These are phyloP conservation scores for Kuraishia molischiana DNA, from an alignment of 805 yeast genomes.

Conservation along the genomic window DNA sequence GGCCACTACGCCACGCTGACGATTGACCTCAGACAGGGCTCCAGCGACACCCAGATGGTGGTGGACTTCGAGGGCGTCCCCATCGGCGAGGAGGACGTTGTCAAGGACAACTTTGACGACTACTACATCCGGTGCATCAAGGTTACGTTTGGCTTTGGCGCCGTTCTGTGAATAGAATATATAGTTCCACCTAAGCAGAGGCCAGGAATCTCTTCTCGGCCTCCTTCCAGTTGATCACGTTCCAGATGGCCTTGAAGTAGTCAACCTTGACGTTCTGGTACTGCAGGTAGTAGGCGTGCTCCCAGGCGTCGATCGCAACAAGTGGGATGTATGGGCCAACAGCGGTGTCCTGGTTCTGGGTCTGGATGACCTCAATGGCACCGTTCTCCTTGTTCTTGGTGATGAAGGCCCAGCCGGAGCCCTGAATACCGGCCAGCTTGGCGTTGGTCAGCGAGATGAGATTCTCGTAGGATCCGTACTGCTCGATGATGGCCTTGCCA, in stretches of 20 bases:
- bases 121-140: slow-evolving; percentile 86
- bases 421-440: slow-evolving; percentile 80
- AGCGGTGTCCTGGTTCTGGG: slow-evolving; percentile 82
- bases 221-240: slow-evolving; percentile 88
- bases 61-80: slow-evolving; percentile 86
- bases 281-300: slow-evolving; percentile 91
- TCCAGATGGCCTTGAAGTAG: slow-evolving; percentile 91
- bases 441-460: slow-evolving; percentile 55
- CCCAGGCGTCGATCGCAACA: slow-evolving; percentile 94
- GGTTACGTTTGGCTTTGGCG: slow-evolving; percentile 90
- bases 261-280: slow-evolving; percentile 87
- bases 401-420: slow-evolving; percentile 93
- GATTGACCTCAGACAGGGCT: slow-evolving; percentile 63
- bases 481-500: slow-evolving; percentile 44
- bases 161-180: slow-evolving; percentile 39
- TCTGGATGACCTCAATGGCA: slow-evolving; percentile 69
- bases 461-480: slow-evolving; percentile 67
- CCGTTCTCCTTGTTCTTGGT: slow-evolving; percentile 73
- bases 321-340: slow-evolving; percentile 61
- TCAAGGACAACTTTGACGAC: slow-evolving; percentile 75
- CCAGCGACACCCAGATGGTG: slow-evolving; percentile 74
- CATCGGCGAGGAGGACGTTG: slow-evolving; percentile 88
- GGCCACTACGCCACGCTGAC: slow-evolving; percentile 69
- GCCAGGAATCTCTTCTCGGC: slow-evolving; percentile 65
- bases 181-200: slow-evolving; percentile 1